phyloP scores from a whole-genome alignment of 1,284 basidiomycete species.

The Entoloma clypeatum region DNA sequence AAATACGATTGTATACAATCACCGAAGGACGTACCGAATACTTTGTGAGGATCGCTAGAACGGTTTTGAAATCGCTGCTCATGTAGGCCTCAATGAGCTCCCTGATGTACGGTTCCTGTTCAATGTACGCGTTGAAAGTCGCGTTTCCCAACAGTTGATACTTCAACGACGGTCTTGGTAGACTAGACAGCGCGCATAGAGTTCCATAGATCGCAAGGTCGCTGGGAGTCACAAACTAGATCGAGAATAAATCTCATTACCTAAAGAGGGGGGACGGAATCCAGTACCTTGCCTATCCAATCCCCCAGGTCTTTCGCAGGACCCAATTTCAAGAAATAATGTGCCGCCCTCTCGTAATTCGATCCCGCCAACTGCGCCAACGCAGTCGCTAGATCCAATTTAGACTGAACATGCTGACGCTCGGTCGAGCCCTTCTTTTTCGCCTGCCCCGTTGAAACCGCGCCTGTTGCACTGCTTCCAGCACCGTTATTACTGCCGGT shows the following conservation, averaged over 20 bases:
- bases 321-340: slow-evolving; percentile 64
- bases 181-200: slow-evolving; percentile 74
- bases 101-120: slow-evolving; percentile 80
- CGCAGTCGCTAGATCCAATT: slow-evolving; percentile 75
- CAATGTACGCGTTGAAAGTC: slow-evolving; percentile 72
- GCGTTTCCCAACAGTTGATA: slow-evolving; percentile 66
- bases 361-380: slow-evolving; percentile 68
- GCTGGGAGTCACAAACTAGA: slow-evolving; percentile 65
- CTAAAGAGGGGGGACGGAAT: neutral
- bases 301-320: slow-evolving; percentile 61
- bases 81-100: slow-evolving; percentile 83
- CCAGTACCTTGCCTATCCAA: slow-evolving; percentile 63
- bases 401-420: slow-evolving; percentile 65
- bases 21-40: slow-evolving; percentile 55
- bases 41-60: slow-evolving; percentile 67
- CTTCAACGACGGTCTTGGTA: slow-evolving; percentile 68
- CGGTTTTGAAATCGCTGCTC: slow-evolving; percentile 76
- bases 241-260: neutral
- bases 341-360: slow-evolving; percentile 74
- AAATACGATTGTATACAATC: neutral
- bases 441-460: slow-evolving; percentile 22
- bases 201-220: slow-evolving; percentile 85
- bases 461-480: slow-evolving; percentile 21
- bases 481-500: slow-evolving; percentile 23
- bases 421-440: slow-evolving; percentile 49